phyloP scores from a whole-genome alignment of 2,329 filamentous ascomycete genomes.

The Fusarium anguioides region DNA sequence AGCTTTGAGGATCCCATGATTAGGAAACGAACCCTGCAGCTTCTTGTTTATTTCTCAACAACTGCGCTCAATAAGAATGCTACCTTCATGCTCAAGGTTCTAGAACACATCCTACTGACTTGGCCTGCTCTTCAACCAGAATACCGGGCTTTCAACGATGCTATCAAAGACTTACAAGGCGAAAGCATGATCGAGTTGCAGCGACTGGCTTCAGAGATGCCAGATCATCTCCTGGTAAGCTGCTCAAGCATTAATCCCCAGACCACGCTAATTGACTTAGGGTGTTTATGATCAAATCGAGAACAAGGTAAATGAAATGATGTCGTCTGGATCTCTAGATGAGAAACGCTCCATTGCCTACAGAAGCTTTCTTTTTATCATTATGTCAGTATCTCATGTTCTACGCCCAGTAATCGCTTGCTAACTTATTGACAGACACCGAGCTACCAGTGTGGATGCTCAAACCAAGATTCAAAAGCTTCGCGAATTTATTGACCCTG shows the following conservation, averaged over 20 bases:
- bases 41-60: constrained; percentile 86
- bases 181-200: constrained; percentile 90
- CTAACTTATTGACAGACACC: constrained; percentile 68
- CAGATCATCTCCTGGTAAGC: constrained; percentile 83
- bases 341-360: constrained; percentile 88
- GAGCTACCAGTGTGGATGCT: constrained; percentile 78
- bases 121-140: constrained; percentile 79
- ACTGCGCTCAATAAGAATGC: constrained; percentile 81
- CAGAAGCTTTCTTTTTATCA: constrained; percentile 91
- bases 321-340: constrained; percentile 77
- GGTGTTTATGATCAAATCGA: constrained; percentile 90
- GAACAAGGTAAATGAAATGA: constrained; percentile 82
- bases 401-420: not conserved
- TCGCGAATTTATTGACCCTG: constrained; percentile 81
- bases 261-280: constrained; percentile 51
- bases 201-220: constrained; percentile 87
- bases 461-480: constrained; percentile 78
- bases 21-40: constrained; percentile 81
- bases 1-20: constrained; percentile 87
- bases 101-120: constrained; percentile 90
- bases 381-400: constrained; percentile 69
- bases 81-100: constrained; percentile 85
- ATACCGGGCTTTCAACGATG: constrained; percentile 81
- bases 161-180: constrained; percentile 87
- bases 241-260: not conserved